Percentiles rank a stretch among this genome's conserved stretches.
These are phyloP conservation scores for Oryza longistaminata DNA, from an alignment of 176 grass and related monocot genomes.

Conservation along the genomic window DNA sequence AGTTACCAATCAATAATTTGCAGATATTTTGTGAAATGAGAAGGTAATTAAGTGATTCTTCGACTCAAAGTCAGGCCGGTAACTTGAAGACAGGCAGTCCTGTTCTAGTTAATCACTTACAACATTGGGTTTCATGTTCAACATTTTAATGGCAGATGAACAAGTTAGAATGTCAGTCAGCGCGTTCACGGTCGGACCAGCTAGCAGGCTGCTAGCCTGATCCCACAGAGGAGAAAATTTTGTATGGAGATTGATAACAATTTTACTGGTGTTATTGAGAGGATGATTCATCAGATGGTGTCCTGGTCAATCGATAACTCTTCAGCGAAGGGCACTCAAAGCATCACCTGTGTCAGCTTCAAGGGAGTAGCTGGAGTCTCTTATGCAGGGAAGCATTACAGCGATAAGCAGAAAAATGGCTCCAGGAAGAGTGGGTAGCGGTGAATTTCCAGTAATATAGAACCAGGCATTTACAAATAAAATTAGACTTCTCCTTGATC, in stretches of 20 bases:
- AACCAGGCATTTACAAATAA: conserved; percentile 28
- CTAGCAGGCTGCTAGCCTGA: conserved; percentile 37
- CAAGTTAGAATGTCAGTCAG: conserved; percentile 25
- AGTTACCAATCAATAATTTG: conserved; percentile 18
- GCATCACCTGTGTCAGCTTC: conserved; percentile 37
- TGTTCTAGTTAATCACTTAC: conserved; percentile 27
- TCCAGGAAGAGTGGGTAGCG: conserved; percentile 43
- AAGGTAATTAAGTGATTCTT: conserved; percentile 23
- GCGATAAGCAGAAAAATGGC: conserved; percentile 43
- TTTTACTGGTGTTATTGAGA: conserved; percentile 38
- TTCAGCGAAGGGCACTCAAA: conserved; percentile 11
- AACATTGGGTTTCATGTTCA: conserved; percentile 37
- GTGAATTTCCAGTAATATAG: conserved; percentile 31
- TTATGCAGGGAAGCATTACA: conserved; percentile 59
- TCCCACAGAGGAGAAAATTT: conserved; percentile 50
- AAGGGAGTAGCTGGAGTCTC: conserved; percentile 55
- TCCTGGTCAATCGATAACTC: conserved; percentile 28
- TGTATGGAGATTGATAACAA: conserved; percentile 53
- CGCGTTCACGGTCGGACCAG: conserved; percentile 20
- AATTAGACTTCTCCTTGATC: conserved; percentile 6
- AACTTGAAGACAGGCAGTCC: conserved; percentile 26
- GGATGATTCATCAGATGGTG: conserved; percentile 17
- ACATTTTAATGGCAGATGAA: conserved; percentile 32
- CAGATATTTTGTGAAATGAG: conserved; percentile 42
- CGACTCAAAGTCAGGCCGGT: conserved; percentile 2